Percentiles rank a stretch among this genome's conserved stretches.
phyloP scores from a whole-genome alignment of 176 grass and related monocot species.

The Juncus effusus region DNA sequence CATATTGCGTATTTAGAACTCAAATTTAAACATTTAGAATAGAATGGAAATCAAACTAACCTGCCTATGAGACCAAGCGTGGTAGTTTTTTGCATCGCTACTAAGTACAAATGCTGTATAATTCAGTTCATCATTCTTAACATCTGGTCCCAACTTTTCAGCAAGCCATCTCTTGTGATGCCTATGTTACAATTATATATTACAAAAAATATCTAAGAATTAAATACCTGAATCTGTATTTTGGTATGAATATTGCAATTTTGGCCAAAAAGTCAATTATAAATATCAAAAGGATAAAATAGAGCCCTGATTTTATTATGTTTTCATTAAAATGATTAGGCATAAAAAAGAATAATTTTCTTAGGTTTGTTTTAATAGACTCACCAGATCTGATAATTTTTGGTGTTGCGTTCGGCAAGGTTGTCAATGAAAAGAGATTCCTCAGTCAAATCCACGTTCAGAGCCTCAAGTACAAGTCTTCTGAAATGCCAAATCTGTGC shows the following conservation, averaged over 20 bases:
- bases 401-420: slow-evolving; percentile 53
- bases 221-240: background rate
- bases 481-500: slow-evolving; percentile 91
- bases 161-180: slow-evolving; percentile 97
- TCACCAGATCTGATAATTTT: slow-evolving; percentile 98
- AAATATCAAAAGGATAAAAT: too few species aligned
- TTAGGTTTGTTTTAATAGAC: slow-evolving; percentile 3
- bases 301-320: too few species aligned
- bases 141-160: slow-evolving; percentile 75
- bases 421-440: slow-evolving; percentile 67
- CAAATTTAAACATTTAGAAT: too few species aligned
- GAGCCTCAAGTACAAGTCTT: slow-evolving; percentile 74
- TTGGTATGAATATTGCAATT: background rate
- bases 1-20: too few species aligned
- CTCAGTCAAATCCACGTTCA: slow-evolving; percentile 56
- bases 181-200: slow-evolving; percentile 35
- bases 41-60: slow-evolving; percentile 22
- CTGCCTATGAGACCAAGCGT: slow-evolving; percentile 97
- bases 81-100: slow-evolving; percentile 90
- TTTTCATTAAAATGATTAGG: too few species aligned
- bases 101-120: slow-evolving; percentile 63
- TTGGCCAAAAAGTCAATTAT: background rate
- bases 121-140: slow-evolving; percentile 61
- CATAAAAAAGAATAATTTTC: slow-evolving; percentile 4
- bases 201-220: background rate